phyloP scores from a whole-genome alignment of 2,329 filamentous ascomycete genomes.

The Penicillium thymicola region DNA sequence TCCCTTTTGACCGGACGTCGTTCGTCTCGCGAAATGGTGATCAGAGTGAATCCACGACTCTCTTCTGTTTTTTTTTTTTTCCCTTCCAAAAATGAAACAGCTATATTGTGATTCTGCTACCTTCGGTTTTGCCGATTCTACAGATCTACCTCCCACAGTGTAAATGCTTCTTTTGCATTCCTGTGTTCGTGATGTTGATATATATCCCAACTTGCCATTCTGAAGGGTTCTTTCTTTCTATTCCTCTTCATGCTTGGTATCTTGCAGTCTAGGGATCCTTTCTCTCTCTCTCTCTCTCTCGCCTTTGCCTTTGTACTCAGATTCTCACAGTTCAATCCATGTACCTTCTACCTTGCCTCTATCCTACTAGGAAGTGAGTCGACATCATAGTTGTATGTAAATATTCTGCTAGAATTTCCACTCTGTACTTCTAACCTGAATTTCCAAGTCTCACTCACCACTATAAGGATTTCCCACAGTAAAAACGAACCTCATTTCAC shows the following conservation, averaged over 20 bases:
- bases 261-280: conserved; percentile 15
- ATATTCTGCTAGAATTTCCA: neutral
- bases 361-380: neutral
- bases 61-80: neutral
- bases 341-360: conserved; percentile 18
- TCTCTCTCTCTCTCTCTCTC: conserved; percentile 1
- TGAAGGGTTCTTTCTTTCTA: conserved; percentile 9
- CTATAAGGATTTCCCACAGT: neutral
- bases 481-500: too few species aligned
- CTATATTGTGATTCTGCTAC: conserved; percentile 1
- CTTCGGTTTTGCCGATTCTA: neutral
- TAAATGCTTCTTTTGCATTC: conserved; percentile 2
- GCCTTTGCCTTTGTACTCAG: conserved; percentile 17
- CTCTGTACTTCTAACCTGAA: neutral
- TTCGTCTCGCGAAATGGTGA: conserved; percentile 10
- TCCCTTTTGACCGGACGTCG: conserved; percentile 7
- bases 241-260: conserved; percentile 17
- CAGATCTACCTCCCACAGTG: conserved; percentile 1
- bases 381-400: neutral
- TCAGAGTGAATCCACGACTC: conserved; percentile 3
- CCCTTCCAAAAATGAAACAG: neutral
- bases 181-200: conserved; percentile 5
- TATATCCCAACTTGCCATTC: conserved; percentile 1
- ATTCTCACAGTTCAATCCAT: conserved; percentile 23
- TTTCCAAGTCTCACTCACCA: neutral